Conservation (phyloP, 306 rosid genomes). For the Malus orientalis region DNA sequence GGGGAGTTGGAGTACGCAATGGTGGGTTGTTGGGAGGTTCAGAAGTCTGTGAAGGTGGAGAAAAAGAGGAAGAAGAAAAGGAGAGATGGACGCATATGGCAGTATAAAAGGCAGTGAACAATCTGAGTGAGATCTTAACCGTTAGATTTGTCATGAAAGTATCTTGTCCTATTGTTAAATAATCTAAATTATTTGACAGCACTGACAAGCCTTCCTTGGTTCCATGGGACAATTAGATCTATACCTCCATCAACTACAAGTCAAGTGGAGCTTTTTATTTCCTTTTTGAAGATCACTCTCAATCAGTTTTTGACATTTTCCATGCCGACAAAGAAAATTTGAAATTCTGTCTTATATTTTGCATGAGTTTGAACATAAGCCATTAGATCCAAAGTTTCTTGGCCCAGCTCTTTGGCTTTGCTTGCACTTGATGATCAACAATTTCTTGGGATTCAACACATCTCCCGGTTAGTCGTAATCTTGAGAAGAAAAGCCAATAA, state of each 20-base stretch:
- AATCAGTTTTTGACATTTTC: not conserved
- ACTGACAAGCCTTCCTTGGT: no score
- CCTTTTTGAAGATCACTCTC: not conserved
- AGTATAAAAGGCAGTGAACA: no score
- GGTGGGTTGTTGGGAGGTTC: no score
- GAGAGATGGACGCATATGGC: no score
- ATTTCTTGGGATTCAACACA: not conserved
- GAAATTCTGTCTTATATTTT: conserved; percentile 1
- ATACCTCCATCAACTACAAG: not conserved
- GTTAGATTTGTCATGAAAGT: no score
- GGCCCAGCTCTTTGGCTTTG: not conserved
- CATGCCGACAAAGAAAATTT: conserved; percentile 1
- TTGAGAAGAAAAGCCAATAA: not conserved
- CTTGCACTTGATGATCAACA: not conserved
- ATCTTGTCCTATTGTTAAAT: no score
- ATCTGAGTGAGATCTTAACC: no score
- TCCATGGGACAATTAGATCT: not conserved
- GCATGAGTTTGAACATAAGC: not conserved
- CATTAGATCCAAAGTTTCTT: not conserved
- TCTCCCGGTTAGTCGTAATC: not conserved
- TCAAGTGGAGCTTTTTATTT: not conserved
- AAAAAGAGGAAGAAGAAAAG: no score
- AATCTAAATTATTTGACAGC: no score
- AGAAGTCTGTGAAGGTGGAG: no score
- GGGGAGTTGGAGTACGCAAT: no score